Base-by-base conservation (phyloP, 1,284 basidiomycete genomes). In the Sphagnurus paluster region DNA sequence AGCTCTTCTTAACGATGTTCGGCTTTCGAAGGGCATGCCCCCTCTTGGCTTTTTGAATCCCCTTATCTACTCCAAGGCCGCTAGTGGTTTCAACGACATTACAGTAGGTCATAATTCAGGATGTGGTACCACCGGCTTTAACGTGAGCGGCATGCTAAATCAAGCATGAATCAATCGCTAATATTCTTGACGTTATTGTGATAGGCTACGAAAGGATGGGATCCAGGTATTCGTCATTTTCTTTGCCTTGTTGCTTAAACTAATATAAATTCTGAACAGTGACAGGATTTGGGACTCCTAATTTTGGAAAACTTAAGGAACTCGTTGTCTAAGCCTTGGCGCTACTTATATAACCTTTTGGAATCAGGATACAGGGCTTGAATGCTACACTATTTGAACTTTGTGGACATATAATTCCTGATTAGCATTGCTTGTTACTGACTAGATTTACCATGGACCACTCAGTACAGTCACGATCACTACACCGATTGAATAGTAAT, bases 1-100 rank as follows among this genome's bases (percentile, higher is more conserved):
- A 1, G 70, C 80, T 1, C 66, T 85, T 32, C 66, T 88, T 46
- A 88, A 88, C 59, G 84, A 87, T 55, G 79, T 72, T 13, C 68
- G 79, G 14, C 62, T 82, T 32, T 61, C 69, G 29, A 59, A 68
- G 7, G 71, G 74, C 1, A 67, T 74, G 49, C 56, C 65, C 19
- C 58, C 80, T 1, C 66, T 84, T 25, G 82, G 81, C 2, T 84
- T 83, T 66, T 66, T 84, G 53, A 84, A 85, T 56, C 81, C 82
- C 7, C 62, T 80, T n/a, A 48, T 84, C 10, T 84, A 84, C 58
- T 63, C 67, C 5, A 66, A 61, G 19, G 71, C 65, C 0, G 54
- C 54, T 4, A 50, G 39, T 14, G 76, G 68, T 1, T 73, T 84
- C 50, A 80, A 76, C 46, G 82, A 83, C 52, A 77, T 82, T 44